phyloP scores from a whole-genome alignment of 1,139 yeast genomes.

The Pichia sp. region DNA sequence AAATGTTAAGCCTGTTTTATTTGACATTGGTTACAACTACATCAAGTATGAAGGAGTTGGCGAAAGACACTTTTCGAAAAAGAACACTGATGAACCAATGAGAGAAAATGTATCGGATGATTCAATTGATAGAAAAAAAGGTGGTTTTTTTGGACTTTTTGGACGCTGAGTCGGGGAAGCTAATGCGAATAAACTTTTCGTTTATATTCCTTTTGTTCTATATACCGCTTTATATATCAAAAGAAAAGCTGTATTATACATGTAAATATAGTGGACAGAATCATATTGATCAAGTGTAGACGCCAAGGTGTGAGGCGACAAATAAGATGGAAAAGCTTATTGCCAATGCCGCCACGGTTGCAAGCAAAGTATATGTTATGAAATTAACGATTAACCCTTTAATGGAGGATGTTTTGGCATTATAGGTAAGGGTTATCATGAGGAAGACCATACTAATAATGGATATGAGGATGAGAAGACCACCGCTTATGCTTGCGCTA shows the following conservation, averaged over 20 bases:
- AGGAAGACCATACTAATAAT: conserved; percentile 5
- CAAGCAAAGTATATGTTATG: conserved; percentile 17
- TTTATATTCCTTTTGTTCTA: neutral
- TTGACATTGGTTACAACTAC: conserved; percentile 84
- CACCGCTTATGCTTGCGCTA: conserved; percentile 3
- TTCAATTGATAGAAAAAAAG: conserved; percentile 33
- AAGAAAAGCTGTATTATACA: neutral
- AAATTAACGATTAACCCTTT: conserved; percentile 4
- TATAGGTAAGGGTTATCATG: conserved; percentile 11
- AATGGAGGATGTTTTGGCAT: conserved; percentile 8
- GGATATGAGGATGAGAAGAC: neutral
- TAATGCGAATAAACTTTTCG: neutral
- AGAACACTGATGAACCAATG: neutral
- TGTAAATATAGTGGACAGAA: neutral
- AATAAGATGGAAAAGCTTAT: conserved; percentile 29
- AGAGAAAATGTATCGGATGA: conserved; percentile 2
- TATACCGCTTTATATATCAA: neutral
- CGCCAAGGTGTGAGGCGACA: conserved; percentile 30
- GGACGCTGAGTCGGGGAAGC: conserved; percentile 34
- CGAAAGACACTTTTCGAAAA: neutral
- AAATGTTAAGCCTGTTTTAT: conserved; percentile 79
- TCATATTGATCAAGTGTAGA: conserved; percentile 22
- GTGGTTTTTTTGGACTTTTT: conserved; percentile 47
- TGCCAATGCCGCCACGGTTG: conserved; percentile 22
- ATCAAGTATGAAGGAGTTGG: conserved; percentile 43